Evolutionary conservation across 768 basidiomycete genomes (phyloP).

Genomic region (Saitozyma podzolica): DNA sequence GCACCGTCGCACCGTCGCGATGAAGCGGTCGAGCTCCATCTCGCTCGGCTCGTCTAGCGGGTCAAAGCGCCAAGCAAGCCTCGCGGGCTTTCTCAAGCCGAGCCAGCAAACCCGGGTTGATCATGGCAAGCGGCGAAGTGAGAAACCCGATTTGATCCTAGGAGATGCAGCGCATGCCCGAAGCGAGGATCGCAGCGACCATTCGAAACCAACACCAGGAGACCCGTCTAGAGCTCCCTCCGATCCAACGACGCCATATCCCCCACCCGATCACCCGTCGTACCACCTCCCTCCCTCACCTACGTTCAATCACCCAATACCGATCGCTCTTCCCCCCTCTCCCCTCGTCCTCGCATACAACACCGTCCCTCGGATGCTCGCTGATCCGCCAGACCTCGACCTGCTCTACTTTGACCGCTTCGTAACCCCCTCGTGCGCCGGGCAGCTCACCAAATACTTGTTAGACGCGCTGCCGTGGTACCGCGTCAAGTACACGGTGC

Average conservation of each 20-base stretch:
- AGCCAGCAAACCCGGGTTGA: background rate
- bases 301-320: conserved; percentile 36
- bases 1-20: background rate
- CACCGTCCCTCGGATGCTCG: conserved; percentile 16
- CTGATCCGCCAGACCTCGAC: conserved; percentile 37
- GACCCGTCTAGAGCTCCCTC: background rate
- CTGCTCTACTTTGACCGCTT: conserved; percentile 44
- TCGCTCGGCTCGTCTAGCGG: background rate
- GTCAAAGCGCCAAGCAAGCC: conserved; percentile 6
- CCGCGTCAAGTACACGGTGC: conserved; percentile 44
- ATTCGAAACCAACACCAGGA: background rate
- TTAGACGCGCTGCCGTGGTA: conserved; percentile 47
- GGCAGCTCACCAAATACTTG: conserved; percentile 37
- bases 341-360: conserved; percentile 21
- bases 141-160: background rate
- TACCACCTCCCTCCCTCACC: conserved; percentile 33
- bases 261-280: conserved; percentile 32
- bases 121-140: background rate
- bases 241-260: conserved; percentile 11
- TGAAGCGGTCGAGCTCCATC: background rate
- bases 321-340: conserved; percentile 16
- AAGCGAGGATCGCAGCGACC: background rate
- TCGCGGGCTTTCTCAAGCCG: conserved; percentile 9
- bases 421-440: conserved; percentile 24
- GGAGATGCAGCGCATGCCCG: background rate